Base-by-base conservation (phyloP, 2,329 filamentous ascomycete species). In the Diaporthe citrichinensis region DNA sequence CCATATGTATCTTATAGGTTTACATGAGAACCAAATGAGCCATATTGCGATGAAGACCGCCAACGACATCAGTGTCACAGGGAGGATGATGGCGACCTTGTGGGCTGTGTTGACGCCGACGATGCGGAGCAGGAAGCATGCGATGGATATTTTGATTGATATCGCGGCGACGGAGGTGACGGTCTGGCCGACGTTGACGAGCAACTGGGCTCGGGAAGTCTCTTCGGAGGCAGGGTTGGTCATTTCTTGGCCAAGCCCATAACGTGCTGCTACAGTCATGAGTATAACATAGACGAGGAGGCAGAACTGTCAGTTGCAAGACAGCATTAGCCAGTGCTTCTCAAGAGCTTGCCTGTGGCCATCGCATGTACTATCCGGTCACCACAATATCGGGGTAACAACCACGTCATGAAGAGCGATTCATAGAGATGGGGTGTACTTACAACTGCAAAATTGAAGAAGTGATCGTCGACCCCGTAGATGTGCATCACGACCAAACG, bases 381-480 rank as follows among this genome's bases (percentile, higher is more conserved):
- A 8, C 55, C 17, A 51, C 17, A 15, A 41, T 12, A 4, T 25
- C 4, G 4, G 28, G 44, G 4, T 7, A 3, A 39, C 12, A 17
- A 25, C n/a, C 1, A 25, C 12, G 10, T 25, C 49, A 53, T 9
- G 10, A 14, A 14, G 5, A 1, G 25, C 5, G 14, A 9, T 28
- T 55, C 51, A 20, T 10, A 39, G 10, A 34, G 4, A 36, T 10
- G 46, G 1, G 8, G 7, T 51, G 14, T 6, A 61, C 73, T 57
- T 69, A 77, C 75, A 44, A 75, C 75, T 2, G 75, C 20, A 4
- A 46, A 55, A 10, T 71, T 73, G 49, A 77, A 77, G n/a, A 65
- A 77, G 55, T 73, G 68, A 10, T 77, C 75, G 36, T 77, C 75
- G 39, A 65, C 67, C 10, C 75, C 75, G 10, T 75, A 77, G 3